phyloP scores from a whole-genome alignment of 2,329 filamentous ascomycete species.

The Aspergillus sclerotialis region DNA sequence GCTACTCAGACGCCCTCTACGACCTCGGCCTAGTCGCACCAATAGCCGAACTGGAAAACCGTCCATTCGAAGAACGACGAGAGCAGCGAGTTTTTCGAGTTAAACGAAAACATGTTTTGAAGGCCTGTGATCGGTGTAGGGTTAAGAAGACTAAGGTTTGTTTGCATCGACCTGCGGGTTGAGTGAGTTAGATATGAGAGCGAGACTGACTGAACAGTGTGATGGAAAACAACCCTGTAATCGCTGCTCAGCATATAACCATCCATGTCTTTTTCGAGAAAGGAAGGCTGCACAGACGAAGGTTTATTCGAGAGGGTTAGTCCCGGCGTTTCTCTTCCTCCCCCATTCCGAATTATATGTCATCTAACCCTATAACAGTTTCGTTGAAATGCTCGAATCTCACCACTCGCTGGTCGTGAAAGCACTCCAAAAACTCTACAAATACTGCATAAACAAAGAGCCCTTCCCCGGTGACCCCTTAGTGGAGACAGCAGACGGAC shows the following conservation, averaged over 20 bases:
- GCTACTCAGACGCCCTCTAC: constrained; percentile 28
- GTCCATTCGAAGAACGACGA: constrained; percentile 25
- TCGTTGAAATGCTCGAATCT: constrained; percentile 40
- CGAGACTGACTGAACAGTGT: too few species aligned
- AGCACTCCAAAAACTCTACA: constrained; percentile 36
- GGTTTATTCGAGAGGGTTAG: constrained; percentile 37
- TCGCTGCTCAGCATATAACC: constrained; percentile 37
- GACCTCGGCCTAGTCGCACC: constrained; percentile 25
- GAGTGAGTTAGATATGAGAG: too few species aligned
- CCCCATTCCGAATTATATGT: background rate
- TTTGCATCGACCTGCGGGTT: too few species aligned
- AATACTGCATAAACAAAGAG: constrained; percentile 35
- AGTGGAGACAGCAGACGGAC: constrained; percentile 30
- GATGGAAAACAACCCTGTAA: constrained; percentile 40
- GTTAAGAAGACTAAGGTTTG: constrained; percentile 40
- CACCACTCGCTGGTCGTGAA: constrained; percentile 37
- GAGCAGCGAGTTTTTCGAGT: constrained; percentile 36
- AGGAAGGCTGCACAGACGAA: constrained; percentile 38
- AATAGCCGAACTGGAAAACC: constrained; percentile 21
- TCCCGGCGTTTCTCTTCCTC: background rate
- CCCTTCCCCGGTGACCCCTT: constrained; percentile 38
- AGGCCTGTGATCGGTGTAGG: constrained; percentile 40
- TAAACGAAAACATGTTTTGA: constrained; percentile 39
- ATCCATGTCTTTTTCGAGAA: constrained; percentile 38
- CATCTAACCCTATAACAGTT: constrained; percentile 18